Evolutionary conservation across 768 basidiomycete genomes (phyloP), one percentile per base, ranked within the genome.

Genomic region (Hydnum rufescens): DNA sequence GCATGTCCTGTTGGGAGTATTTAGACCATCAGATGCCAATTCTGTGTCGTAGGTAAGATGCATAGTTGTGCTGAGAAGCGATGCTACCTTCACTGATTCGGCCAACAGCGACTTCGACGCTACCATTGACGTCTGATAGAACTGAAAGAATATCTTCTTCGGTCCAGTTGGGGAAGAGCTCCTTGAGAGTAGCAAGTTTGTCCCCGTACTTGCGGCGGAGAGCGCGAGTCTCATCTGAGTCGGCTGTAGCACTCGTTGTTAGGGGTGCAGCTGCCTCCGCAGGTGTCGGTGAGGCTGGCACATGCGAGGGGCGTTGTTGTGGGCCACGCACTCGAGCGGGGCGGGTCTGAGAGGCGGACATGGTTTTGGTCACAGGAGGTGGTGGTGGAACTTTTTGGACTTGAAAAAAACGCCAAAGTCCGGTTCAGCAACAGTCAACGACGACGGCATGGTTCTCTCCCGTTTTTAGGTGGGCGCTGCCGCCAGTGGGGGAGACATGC

Each of bases 91-190:
- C 86, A 52, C 68, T 74, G 57, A 89, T 83, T 62, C 78, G 72
- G n/a, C 72, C 72, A 3, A 74, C 81, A 42, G 83, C 85, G 53
- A 78, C 58, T 57, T 81, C 65, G 34, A 77, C 67, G 63, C 87
- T 82, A 42, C 85, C 85, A 32, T 64, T 66, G 22, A 75, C 74
- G 64, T 89, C 85, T 49, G 59, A 56, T 43, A 89, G 71, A 51
- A 82, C 69, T 4, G 78, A 76, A 57, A 74, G 70, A 57, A 88
- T 73, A 68, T 88, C 86, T 34, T 85, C 82, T 57, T 67, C 69
- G 60, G 80, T 74, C 75, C 75, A 86, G 58, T 60, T 54, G 3
- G 83, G 76, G 60, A 84, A 87, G 54, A 74, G 63, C 61, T 86
- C 85, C 63, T 78, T 74, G 4, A 88, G 75, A 48, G 76, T 74